Evolutionary conservation across 495 filamentous ascomycete genomes (phyloP).

Genomic region (Acidiella bohemica): DNA sequence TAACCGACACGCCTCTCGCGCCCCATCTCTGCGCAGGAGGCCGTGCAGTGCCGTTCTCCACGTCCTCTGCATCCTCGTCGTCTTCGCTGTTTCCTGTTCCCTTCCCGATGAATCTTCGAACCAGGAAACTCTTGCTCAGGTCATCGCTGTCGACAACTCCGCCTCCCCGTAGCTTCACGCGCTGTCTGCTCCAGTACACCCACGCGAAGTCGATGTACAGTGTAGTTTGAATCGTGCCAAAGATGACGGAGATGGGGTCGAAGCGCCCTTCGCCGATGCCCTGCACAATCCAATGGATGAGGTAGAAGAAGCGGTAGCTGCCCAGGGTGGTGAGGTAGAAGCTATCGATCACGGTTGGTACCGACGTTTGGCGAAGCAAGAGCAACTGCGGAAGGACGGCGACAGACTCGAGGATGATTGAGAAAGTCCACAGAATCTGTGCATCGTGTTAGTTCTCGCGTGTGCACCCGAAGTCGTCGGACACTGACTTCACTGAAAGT

Average conservation of each 20-base stretch:
- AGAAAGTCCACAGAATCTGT: constrained; percentile 71
- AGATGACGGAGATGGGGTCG: constrained; percentile 64
- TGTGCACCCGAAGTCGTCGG: too few relatives aligned
- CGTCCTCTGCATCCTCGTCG: constrained; percentile 16
- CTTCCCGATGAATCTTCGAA: constrained; percentile 32
- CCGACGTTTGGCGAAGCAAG: constrained; percentile 80
- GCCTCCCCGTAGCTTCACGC: constrained; percentile 83
- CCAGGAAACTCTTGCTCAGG: constrained; percentile 65
- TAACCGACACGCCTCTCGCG: constrained; percentile 21
- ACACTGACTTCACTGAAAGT: constrained; percentile 44
- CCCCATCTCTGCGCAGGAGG: constrained; percentile 19
- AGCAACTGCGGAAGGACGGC: constrained; percentile 84
- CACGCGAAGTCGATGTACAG: constrained; percentile 92
- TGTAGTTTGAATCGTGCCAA: constrained; percentile 79
- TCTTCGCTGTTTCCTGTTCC: constrained; percentile 5
- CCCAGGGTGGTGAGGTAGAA: constrained; percentile 85
- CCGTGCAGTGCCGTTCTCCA: too few relatives aligned
- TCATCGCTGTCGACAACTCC: constrained; percentile 92
- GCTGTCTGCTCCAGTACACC: constrained; percentile 89
- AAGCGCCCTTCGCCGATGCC: constrained; percentile 41
- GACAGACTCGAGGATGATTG: constrained; percentile 78
- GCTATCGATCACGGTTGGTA: constrained; percentile 90
- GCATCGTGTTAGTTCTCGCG: too few relatives aligned
- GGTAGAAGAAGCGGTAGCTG: constrained; percentile 79
- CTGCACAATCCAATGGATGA: constrained; percentile 80